phyloP scores from a whole-genome alignment of 2,329 filamentous ascomycete genomes.

The Diplodia sapinea region DNA sequence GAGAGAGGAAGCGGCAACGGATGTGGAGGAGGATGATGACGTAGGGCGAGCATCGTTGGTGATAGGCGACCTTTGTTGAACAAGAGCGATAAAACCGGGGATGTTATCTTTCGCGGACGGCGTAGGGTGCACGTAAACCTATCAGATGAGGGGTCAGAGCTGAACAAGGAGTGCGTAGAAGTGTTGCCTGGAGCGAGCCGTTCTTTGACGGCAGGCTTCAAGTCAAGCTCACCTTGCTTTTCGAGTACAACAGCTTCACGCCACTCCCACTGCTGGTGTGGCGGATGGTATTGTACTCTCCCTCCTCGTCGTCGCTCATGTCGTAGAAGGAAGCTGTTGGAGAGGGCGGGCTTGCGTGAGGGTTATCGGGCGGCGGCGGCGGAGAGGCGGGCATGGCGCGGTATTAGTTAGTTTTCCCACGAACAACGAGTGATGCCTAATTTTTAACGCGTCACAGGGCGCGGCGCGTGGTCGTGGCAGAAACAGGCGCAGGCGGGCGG shows the following conservation, averaged over 20 bases:
- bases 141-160: constrained; percentile 35
- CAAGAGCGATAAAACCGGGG: constrained; percentile 85
- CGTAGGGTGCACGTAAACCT: constrained; percentile 96
- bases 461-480: constrained; percentile 23
- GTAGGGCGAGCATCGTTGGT: constrained; percentile 44
- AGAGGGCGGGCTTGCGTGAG: constrained; percentile 60
- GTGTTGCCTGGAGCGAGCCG: constrained; percentile 10
- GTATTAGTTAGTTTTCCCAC: background rate
- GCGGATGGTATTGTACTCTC: constrained; percentile 91
- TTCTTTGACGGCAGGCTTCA: constrained; percentile 35
- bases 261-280: constrained; percentile 77
- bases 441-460: constrained; percentile 22
- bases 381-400: constrained; percentile 21
- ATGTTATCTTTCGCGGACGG: constrained; percentile 96
- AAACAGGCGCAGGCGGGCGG: constrained; percentile 16
- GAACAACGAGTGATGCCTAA: constrained; percentile 8
- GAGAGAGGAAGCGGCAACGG: constrained; percentile 69
- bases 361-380: constrained; percentile 4
- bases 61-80: constrained; percentile 75
- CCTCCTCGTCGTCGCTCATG: constrained; percentile 94
- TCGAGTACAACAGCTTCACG: constrained; percentile 92
- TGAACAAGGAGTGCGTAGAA: background rate
- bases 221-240: constrained; percentile 77
- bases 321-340: constrained; percentile 91
- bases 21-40: constrained; percentile 46